Evolutionary conservation across 768 basidiomycete species (phyloP).

Genomic region (Phanerochaete sordida): DNA sequence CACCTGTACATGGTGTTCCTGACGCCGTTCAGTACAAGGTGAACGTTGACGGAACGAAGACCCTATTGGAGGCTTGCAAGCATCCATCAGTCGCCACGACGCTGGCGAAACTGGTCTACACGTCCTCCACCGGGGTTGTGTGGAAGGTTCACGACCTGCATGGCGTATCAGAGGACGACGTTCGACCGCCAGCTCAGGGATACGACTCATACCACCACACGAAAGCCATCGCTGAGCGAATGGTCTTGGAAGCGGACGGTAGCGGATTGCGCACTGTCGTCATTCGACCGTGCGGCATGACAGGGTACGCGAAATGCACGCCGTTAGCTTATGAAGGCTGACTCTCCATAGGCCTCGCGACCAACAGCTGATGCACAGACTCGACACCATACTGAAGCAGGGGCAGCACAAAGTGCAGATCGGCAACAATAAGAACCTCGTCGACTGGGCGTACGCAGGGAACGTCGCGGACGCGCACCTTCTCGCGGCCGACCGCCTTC

Average conservation of each 20-base stretch:
- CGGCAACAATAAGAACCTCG: conserved; percentile 44
- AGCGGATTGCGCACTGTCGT: conserved; percentile 43
- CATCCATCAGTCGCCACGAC: conserved; percentile 21
- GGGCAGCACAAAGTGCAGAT: conserved; percentile 46
- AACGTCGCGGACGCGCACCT: conserved; percentile 52
- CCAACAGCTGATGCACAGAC: conserved; percentile 37
- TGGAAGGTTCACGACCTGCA: conserved; percentile 39
- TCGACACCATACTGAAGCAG: conserved; percentile 37
- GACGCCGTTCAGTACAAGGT: conserved; percentile 40
- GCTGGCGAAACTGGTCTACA: conserved; percentile 45
- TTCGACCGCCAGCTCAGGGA: conserved; percentile 34
- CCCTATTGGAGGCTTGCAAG: background rate
- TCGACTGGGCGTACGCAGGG: conserved; percentile 49
- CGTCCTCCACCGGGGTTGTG: conserved; percentile 43
- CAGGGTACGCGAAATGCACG: conserved; percentile 35
- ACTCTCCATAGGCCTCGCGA: conserved; percentile 37
- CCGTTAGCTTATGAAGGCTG: background rate
- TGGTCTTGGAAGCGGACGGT: conserved; percentile 36
- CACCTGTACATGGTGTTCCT: conserved; percentile 31
- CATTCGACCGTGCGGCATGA: conserved; percentile 51
- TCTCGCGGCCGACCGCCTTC: conserved; percentile 43
- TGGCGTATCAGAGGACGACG: conserved; percentile 42
- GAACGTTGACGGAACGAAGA: conserved; percentile 44
- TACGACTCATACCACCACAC: conserved; percentile 48
- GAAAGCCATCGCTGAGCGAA: conserved; percentile 43